Evolutionary conservation across 2,329 filamentous ascomycete genomes (phyloP).

Genomic region (Sporothrix protearum): DNA sequence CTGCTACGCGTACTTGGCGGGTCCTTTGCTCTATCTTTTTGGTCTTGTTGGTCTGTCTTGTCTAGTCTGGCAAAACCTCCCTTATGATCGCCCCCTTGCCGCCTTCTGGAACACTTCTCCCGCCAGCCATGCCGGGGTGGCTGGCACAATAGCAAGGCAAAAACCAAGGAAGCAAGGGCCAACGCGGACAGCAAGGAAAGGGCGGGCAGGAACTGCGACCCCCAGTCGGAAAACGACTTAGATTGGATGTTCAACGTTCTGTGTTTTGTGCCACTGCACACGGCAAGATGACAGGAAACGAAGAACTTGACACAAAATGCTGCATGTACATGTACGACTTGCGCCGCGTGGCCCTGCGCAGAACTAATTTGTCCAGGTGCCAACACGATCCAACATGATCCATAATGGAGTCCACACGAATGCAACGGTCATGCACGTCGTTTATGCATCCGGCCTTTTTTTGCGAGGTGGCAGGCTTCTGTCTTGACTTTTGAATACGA

Average conservation of each 20-base stretch:
- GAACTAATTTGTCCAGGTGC: background rate
- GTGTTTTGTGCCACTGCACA: background rate
- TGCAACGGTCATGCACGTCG: background rate
- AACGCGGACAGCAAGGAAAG: background rate
- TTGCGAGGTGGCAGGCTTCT: background rate
- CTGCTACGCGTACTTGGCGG: background rate
- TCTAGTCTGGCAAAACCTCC: background rate
- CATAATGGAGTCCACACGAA: background rate
- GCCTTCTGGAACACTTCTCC: slow-evolving; percentile 14
- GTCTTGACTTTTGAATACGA: no score
- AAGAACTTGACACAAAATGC: background rate
- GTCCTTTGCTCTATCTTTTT: background rate
- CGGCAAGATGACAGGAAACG: background rate
- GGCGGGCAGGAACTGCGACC: background rate
- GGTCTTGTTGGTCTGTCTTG: no score
- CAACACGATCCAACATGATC: background rate
- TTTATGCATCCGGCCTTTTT: background rate
- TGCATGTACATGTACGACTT: background rate
- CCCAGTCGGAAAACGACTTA: background rate
- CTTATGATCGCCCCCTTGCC: background rate
- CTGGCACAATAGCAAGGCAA: background rate
- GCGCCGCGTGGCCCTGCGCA: background rate
- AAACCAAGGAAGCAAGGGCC: background rate
- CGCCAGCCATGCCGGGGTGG: background rate
- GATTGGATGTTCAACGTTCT: background rate